phyloP scores from a whole-genome alignment of 129 eudicot species.

The Pittosporum tobira region DNA sequence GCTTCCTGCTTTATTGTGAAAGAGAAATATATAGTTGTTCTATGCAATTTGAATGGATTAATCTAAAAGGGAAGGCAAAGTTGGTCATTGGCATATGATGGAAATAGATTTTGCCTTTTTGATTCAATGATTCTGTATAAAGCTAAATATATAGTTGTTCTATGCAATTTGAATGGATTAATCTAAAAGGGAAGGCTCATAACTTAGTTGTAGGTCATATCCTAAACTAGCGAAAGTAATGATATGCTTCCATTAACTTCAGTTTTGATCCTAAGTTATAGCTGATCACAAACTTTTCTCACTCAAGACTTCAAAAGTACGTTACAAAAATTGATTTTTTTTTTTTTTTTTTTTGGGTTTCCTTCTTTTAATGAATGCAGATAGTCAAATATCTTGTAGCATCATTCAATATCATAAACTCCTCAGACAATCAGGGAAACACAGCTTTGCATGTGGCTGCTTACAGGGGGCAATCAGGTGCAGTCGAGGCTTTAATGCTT shows the following conservation, averaged over 20 bases:
- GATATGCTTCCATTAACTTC: background rate
- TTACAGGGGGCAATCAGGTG: constrained; percentile 60
- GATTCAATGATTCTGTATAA: background rate
- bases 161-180: background rate
- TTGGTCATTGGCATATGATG: background rate
- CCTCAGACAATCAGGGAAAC: constrained; percentile 73
- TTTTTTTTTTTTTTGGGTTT: too few relatives aligned
- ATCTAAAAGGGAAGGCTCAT: background rate
- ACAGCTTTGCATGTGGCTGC: constrained; percentile 94
- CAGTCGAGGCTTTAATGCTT: constrained; percentile 56
- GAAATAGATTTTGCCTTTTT: background rate
- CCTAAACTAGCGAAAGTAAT: background rate
- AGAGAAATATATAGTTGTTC: background rate
- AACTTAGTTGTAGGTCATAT: background rate
- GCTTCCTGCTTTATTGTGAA: background rate
- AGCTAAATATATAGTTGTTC: background rate
- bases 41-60: background rate
- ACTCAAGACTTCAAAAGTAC: background rate
- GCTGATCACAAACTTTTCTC: background rate
- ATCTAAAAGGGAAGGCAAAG: background rate
- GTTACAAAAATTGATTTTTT: background rate
- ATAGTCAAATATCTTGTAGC: constrained; percentile 58
- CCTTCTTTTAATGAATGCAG: constrained; percentile 26
- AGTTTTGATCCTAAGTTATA: background rate
- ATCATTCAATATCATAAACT: constrained; percentile 41